Conservation (phyloP, 2,329 filamentous ascomycete species). For the Trichoderma sp. region DNA sequence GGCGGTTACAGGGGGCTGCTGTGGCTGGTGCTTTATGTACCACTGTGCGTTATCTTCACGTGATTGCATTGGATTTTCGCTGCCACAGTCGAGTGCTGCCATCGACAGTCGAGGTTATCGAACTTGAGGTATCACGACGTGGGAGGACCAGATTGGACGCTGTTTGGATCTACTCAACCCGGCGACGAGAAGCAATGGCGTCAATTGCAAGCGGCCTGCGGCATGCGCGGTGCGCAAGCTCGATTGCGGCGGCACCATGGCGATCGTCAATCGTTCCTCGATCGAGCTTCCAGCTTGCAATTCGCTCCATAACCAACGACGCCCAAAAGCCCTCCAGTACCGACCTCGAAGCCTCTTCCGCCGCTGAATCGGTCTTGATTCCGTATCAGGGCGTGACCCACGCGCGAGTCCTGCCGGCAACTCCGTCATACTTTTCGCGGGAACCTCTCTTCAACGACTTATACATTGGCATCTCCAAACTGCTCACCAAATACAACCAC, state of each 20-base stretch:
- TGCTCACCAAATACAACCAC: conserved; percentile 70
- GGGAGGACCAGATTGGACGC: neutral
- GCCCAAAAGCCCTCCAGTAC: conserved; percentile 25
- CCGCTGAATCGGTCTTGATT: conserved; percentile 32
- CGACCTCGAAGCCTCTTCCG: conserved; percentile 26
- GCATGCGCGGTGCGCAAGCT: conserved; percentile 40
- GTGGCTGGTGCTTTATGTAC: conserved; percentile 15
- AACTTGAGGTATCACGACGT: conserved; percentile 9
- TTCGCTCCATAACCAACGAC: conserved; percentile 32
- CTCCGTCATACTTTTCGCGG: conserved; percentile 92
- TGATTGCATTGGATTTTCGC: conserved; percentile 24
- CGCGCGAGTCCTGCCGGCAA: conserved; percentile 77
- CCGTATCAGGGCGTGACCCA: conserved; percentile 44
- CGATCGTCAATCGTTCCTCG: conserved; percentile 32
- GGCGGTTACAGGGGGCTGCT: conserved; percentile 23
- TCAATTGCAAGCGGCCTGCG: conserved; percentile 39
- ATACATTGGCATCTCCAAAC: conserved; percentile 69
- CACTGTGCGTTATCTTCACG: conserved; percentile 30
- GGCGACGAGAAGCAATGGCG: conserved; percentile 39
- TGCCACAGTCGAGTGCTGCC: neutral
- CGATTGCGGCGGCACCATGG: conserved; percentile 37
- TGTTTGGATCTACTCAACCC: conserved; percentile 28
- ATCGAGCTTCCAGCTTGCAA: conserved; percentile 31
- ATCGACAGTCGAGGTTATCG: conserved; percentile 10
- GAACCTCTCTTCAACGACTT: conserved; percentile 85